These are phyloP conservation scores for Biscogniauxia marginata DNA, from an alignment of 2,329 filamentous ascomycete genomes.

Conservation along the genomic window DNA sequence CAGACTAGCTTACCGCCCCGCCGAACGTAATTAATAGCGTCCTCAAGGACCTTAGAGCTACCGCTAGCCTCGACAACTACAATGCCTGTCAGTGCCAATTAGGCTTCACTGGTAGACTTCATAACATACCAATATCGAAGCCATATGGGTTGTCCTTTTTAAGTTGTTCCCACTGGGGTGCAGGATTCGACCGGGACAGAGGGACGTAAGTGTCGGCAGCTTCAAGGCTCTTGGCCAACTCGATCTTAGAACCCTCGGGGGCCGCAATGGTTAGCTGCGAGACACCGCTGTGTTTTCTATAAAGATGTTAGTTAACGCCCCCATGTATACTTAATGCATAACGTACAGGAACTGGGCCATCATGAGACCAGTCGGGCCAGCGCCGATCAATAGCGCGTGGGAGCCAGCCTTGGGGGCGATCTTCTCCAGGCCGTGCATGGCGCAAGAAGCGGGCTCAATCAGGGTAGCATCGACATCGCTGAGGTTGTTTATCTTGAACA, in stretches of 20 bases:
- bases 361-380: constrained; percentile 64
- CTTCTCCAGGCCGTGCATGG: constrained; percentile 68
- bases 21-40: constrained; percentile 69
- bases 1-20: constrained; percentile 70
- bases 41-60: constrained; percentile 65
- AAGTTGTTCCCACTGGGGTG: constrained; percentile 60
- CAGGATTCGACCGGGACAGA: constrained; percentile 53
- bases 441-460: constrained; percentile 68
- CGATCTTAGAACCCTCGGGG: constrained; percentile 67
- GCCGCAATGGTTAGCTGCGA: constrained; percentile 70
- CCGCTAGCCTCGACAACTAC: constrained; percentile 67
- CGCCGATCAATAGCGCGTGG: constrained; percentile 64
- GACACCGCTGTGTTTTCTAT: constrained; percentile 56
- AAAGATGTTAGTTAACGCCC: neutral
- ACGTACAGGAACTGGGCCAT: constrained; percentile 34
- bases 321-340: neutral
- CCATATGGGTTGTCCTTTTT: constrained; percentile 67
- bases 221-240: constrained; percentile 59
- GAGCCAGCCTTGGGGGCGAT: constrained; percentile 66
- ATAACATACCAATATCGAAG: constrained; percentile 60
- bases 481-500: constrained; percentile 66
- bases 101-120: neutral
- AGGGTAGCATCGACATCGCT: constrained; percentile 68
- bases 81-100: constrained; percentile 12
- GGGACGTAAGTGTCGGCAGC: constrained; percentile 55